A percentile compares a stretch with the other conserved stretches of the same genome.
Evolutionary conservation across 306 rosid genomes (phyloP).

Genomic region (Mimosa bimucronata): DNA sequence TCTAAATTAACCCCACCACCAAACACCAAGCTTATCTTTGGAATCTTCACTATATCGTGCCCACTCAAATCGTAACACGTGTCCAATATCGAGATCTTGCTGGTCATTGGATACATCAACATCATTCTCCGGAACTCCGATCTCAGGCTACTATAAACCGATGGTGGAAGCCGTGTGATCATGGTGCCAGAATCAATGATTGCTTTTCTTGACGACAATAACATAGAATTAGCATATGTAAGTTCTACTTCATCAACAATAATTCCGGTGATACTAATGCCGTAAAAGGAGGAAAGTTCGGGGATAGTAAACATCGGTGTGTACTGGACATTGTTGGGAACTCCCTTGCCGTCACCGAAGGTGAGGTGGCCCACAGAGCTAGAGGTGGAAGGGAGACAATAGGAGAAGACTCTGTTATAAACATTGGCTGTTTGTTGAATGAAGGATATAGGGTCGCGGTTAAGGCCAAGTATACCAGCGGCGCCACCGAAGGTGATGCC

Average conservation of each 20-base stretch:
- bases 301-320: conserved; percentile 49
- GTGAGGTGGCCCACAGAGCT: conserved; percentile 1
- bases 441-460: not conserved
- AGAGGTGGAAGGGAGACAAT: not conserved
- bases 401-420: not conserved
- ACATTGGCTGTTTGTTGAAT: not conserved
- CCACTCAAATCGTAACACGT: conserved; percentile 68
- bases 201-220: conserved; percentile 42
- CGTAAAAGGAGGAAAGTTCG: conserved; percentile 44
- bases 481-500: not conserved
- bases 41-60: not conserved
- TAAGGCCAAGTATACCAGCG: not conserved
- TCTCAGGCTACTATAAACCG: conserved; percentile 48
- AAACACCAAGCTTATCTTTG: conserved; percentile 49
- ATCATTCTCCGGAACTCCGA: conserved; percentile 43
- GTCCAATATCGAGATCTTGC: conserved; percentile 46
- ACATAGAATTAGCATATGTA: conserved; percentile 39
- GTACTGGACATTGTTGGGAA: conserved; percentile 40
- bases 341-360: not conserved
- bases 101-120: conserved; percentile 45
- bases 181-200: conserved; percentile 80
- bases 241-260: conserved; percentile 35
- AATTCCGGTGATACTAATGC: conserved; percentile 46
- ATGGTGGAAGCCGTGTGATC: conserved; percentile 62
- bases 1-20: conserved; percentile 38